Conservation (phyloP, 176 grass and related monocot genomes). For the Raddia guianensis region DNA sequence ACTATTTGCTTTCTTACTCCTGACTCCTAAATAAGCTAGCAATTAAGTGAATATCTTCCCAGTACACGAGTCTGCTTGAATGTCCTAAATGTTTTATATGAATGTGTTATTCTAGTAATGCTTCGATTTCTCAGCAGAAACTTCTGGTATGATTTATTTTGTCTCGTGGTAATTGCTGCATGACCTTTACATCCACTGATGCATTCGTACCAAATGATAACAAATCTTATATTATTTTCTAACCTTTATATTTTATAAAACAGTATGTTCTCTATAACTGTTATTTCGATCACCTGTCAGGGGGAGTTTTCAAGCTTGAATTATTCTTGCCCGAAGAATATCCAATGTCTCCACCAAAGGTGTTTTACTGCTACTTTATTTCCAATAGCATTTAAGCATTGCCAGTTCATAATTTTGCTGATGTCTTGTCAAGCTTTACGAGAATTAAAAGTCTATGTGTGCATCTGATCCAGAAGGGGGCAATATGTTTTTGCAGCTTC, state of each 20-base stretch:
- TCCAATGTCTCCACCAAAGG: slow-evolving; percentile 95
- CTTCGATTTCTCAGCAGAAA: neutral
- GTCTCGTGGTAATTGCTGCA: slow-evolving; percentile 25
- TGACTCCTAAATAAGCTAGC: slow-evolving; percentile 20
- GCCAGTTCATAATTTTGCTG: neutral
- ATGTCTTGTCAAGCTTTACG: slow-evolving; percentile 26
- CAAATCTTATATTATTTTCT: neutral
- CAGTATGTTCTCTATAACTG: slow-evolving; percentile 28
- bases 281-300: slow-evolving; percentile 38
- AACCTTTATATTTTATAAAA: neutral
- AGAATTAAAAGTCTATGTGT: slow-evolving; percentile 9
- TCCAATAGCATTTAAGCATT: slow-evolving; percentile 36
- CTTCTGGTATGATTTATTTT: neutral
- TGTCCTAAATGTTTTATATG: neutral
- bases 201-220: neutral
- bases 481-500: slow-evolving; percentile 1
- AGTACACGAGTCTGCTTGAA: neutral
- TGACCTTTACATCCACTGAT: slow-evolving; percentile 9
- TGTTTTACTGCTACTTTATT: slow-evolving; percentile 56
- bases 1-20: slow-evolving; percentile 1
- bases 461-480: neutral
- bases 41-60: neutral
- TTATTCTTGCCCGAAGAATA: slow-evolving; percentile 97
- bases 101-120: neutral
- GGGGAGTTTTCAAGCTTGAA: slow-evolving; percentile 96